Conservation (phyloP, 352 stramenopile genomes). For the Aphanomyces cochlioides region DNA sequence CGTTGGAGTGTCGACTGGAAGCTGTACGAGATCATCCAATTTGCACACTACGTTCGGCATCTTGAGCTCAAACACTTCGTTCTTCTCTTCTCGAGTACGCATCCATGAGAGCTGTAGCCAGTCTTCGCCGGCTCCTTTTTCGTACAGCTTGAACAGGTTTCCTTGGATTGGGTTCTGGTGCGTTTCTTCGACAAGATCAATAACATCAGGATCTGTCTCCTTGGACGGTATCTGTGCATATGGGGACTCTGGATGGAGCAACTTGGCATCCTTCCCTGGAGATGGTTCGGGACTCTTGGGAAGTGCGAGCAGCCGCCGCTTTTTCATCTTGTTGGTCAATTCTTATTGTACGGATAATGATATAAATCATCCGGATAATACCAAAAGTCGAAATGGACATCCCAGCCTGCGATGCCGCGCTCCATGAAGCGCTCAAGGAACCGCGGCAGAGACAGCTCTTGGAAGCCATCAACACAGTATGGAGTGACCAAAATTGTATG, state of each 20-base stretch:
- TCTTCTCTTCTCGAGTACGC: background rate
- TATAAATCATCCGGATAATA: background rate
- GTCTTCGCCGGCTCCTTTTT: constrained; percentile 19
- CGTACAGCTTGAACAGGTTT: constrained; percentile 4
- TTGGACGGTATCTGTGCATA: background rate
- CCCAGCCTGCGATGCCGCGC: constrained; percentile 72
- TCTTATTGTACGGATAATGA: constrained; percentile 14
- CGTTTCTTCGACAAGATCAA: background rate
- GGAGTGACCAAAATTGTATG: background rate
- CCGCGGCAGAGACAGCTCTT: constrained; percentile 61
- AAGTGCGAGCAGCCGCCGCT: constrained; percentile 18
- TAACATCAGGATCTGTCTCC: background rate
- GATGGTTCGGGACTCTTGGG: constrained; percentile 19
- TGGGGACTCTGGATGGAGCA: background rate
- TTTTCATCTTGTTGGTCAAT: constrained; percentile 6
- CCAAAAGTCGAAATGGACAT: constrained; percentile 50
- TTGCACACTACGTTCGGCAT: constrained; percentile 13
- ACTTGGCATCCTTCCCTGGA: background rate
- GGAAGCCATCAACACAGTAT: constrained; percentile 71
- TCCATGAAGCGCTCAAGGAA: constrained; percentile 68
- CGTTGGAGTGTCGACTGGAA: background rate
- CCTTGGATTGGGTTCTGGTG: background rate
- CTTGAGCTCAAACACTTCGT: background rate
- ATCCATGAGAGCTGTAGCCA: constrained; percentile 30
- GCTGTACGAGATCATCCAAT: constrained; percentile 8